Evolutionary conservation across 2,329 filamentous ascomycete species (phyloP).

Genomic region (Didymella lethalis): DNA sequence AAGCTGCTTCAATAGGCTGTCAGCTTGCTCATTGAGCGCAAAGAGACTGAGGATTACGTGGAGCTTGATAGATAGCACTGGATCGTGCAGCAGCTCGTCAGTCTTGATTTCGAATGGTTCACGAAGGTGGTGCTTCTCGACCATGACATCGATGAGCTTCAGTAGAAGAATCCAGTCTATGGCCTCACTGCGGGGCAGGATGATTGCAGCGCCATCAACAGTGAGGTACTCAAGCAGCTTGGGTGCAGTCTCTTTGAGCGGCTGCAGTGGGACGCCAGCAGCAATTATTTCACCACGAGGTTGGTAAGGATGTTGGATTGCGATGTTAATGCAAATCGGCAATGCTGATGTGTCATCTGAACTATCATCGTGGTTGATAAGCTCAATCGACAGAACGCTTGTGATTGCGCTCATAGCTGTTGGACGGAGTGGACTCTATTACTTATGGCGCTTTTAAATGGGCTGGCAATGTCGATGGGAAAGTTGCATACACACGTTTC

Average conservation of each 20-base stretch:
- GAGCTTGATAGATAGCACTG: not conserved
- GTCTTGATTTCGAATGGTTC: not conserved
- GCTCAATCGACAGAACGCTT: not conserved
- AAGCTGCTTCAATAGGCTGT: not conserved
- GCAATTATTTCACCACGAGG: not conserved
- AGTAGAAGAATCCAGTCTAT: not conserved
- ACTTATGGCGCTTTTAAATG: not conserved
- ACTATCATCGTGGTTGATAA: not conserved
- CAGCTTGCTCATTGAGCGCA: not conserved
- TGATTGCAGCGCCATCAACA: not conserved
- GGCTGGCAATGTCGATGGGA: not conserved
- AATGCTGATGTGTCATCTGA: not conserved
- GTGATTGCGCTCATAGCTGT: not conserved
- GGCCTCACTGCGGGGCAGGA: not conserved
- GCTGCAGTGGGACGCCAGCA: not conserved
- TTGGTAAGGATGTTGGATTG: not conserved
- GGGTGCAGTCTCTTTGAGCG: not conserved
- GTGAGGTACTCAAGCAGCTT: not conserved
- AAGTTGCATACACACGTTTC: not conserved
- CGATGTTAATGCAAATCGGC: not conserved
- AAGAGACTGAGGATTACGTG: not conserved
- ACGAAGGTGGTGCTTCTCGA: not conserved
- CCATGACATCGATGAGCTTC: not conserved
- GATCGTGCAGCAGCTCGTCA: not conserved
- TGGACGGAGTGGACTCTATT: too few species aligned